Conservation (phyloP, 345 rosid genomes). For the Chamaenerion angustifolium region DNA sequence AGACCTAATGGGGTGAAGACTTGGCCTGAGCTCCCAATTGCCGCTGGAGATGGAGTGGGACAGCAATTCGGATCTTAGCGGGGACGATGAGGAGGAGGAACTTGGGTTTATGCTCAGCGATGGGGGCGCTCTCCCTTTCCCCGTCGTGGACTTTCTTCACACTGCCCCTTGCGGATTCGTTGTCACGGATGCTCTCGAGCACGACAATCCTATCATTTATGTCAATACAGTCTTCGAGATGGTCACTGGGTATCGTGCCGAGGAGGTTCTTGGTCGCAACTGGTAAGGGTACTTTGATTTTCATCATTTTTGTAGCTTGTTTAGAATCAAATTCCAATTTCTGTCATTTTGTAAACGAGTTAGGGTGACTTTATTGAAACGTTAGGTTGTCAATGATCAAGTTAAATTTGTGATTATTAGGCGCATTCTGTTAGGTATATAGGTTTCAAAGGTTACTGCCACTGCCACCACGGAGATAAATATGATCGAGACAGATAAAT, state of each 20-base stretch:
- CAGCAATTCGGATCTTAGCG: slow-evolving; percentile 84
- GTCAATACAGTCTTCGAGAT: slow-evolving; percentile 77
- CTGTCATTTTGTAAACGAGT: no score
- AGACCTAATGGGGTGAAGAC: slow-evolving; percentile 10
- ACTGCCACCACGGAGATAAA: no score
- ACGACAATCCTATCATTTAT: slow-evolving; percentile 78
- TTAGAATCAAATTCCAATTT: no score
- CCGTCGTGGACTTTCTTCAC: slow-evolving; percentile 54
- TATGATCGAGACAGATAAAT: no score
- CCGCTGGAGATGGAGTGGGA: slow-evolving; percentile 71
- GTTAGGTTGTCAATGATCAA: no score
- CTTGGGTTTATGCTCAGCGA: slow-evolving; percentile 38
- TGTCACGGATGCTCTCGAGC: slow-evolving; percentile 74
- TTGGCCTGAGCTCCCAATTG: background rate
- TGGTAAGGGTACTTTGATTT: slow-evolving; percentile 35
- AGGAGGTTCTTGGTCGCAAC: slow-evolving; percentile 82
- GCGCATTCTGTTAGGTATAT: no score
- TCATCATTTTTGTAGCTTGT: slow-evolving; percentile 1
- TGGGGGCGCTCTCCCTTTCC: slow-evolving; percentile 52
- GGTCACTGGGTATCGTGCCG: slow-evolving; percentile 81
- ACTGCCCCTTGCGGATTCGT: slow-evolving; percentile 73
- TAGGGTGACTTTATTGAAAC: no score
- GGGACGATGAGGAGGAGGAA: slow-evolving; percentile 58
- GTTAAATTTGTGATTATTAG: no score
- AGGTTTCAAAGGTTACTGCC: no score